Percentiles rank a stretch among this genome's conserved stretches.
Evolutionary conservation across 345 rosid genomes (phyloP).

Genomic region (Dimocarpus longan): DNA sequence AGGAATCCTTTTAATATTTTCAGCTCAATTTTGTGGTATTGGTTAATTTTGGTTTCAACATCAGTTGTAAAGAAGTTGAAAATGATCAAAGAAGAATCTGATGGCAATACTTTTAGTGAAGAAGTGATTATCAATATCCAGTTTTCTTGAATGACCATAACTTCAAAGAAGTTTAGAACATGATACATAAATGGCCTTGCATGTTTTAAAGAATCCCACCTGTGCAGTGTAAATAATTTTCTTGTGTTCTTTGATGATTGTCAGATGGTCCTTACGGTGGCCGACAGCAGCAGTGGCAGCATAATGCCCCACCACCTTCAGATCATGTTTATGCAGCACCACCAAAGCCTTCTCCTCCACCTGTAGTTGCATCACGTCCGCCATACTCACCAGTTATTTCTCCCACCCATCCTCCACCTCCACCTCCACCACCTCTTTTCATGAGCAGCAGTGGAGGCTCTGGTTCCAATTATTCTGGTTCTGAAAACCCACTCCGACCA

Average conservation of each 20-base stretch:
- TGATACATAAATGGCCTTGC: not conserved
- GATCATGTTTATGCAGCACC: constrained; percentile 32
- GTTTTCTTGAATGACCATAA: not conserved
- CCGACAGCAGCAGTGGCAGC: constrained; percentile 67
- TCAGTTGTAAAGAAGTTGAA: not conserved
- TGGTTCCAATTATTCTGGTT: constrained; percentile 60
- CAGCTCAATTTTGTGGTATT: not conserved
- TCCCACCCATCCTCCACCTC: constrained; percentile 32
- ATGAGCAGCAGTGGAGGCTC: constrained; percentile 69
- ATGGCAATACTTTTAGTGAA: not conserved
- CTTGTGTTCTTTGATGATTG: constrained; percentile 11
- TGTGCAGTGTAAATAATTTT: not conserved
- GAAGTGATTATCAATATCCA: not conserved
- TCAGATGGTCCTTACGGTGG: constrained; percentile 60
- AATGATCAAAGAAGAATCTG: not conserved
- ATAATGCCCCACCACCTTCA: constrained; percentile 52
- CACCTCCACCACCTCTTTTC: constrained; percentile 43
- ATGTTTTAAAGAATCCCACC: not conserved
- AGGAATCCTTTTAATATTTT: not conserved
- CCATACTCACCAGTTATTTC: constrained; percentile 24
- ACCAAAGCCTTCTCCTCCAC: constrained; percentile 45
- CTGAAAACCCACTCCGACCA: constrained; percentile 54
- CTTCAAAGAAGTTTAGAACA: not conserved
- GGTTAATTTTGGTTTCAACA: not conserved
- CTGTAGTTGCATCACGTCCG: constrained; percentile 32